Base-by-base conservation (phyloP, 768 basidiomycete species). In the Tylopilus sp. region DNA sequence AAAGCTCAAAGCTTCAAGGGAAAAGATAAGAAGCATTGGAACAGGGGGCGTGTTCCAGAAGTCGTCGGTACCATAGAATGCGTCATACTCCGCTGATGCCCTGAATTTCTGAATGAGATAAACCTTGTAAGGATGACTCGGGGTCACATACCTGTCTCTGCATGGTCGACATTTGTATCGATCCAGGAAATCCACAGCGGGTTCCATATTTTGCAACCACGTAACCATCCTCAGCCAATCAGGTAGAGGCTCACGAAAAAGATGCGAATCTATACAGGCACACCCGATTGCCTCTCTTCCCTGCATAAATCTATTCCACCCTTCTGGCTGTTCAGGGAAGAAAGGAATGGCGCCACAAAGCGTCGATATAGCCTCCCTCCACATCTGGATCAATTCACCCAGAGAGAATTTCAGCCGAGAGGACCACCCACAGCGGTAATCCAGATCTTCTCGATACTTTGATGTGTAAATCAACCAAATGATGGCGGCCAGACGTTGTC, bases 341-440 rank as follows among this genome's bases (percentile, higher is more conserved):
- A 22, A 39, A 2, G 46, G 46, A 1, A 39, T 23, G 28, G 18
- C 46, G 21, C 26, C 18, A 17, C 38, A 28, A 23, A 39, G 10
- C 30, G 17, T 18, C n/a, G 28, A 13, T 18, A 47, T 39, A 7
- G 20, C 38, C 10, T 39, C 36, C 18, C 46, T 6, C 46, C 46
- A 47, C 1, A 25, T 28, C 18, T 18, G n/a, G 46, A 47, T 47
- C 18, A 28, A 39, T 39, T 40, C 36, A 18, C 38, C 46, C 3
- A 47, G 46, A 12, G 46, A 47, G 18, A 47, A 47, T 23, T 47
- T 47, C 2, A 38, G 21, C 18, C 38, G 46, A 8, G 36, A 39
- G 25, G 46, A 47, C 46, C 46, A 47, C 12, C 46, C 46, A 26
- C 46, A 26, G 18, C 26, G n/a, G 23, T 47, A 39, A 28, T 47